These are phyloP conservation scores for Pulveroboletus ravenelii DNA, from an alignment of 768 basidiomycete species.

Conservation along the genomic window DNA sequence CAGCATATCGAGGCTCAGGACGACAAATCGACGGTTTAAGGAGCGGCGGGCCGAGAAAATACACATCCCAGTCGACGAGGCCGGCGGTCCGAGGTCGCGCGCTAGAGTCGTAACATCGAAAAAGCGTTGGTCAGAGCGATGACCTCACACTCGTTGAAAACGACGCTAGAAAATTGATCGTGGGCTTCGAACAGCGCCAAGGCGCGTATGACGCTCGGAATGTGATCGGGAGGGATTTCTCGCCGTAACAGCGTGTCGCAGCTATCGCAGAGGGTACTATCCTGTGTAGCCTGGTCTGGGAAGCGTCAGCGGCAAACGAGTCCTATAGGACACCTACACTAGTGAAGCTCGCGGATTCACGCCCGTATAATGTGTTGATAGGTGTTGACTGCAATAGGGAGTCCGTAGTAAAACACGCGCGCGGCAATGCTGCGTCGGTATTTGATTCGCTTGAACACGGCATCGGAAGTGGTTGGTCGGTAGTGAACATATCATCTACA, in stretches of 20 bases:
- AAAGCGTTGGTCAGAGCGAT: conserved; percentile 15
- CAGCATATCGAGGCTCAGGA: conserved; percentile 1
- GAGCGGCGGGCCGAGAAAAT: neutral
- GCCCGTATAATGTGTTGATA: neutral
- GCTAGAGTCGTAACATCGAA: conserved; percentile 19
- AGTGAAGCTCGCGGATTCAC: conserved; percentile 3
- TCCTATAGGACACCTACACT: conserved; percentile 5
- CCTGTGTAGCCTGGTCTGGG: conserved; percentile 3
- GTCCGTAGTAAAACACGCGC: neutral
- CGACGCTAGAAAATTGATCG: conserved; percentile 1
- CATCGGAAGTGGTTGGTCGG: neutral
- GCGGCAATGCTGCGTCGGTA: neutral
- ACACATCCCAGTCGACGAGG: neutral
- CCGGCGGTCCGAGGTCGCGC: neutral
- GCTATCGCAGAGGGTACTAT: conserved; percentile 10
- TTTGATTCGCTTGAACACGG: neutral
- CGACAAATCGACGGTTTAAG: neutral
- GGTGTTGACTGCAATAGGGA: neutral
- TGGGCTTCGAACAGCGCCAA: conserved; percentile 15
- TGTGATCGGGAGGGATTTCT: conserved; percentile 17
- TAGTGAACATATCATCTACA: neutral
- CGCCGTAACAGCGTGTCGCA: conserved; percentile 10
- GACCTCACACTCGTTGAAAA: conserved; percentile 14
- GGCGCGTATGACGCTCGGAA: conserved; percentile 23
- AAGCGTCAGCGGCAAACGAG: neutral